Evolutionary conservation across 164 flowering plant genomes (phyloP).

Genomic region (Vitis amurensis): DNA sequence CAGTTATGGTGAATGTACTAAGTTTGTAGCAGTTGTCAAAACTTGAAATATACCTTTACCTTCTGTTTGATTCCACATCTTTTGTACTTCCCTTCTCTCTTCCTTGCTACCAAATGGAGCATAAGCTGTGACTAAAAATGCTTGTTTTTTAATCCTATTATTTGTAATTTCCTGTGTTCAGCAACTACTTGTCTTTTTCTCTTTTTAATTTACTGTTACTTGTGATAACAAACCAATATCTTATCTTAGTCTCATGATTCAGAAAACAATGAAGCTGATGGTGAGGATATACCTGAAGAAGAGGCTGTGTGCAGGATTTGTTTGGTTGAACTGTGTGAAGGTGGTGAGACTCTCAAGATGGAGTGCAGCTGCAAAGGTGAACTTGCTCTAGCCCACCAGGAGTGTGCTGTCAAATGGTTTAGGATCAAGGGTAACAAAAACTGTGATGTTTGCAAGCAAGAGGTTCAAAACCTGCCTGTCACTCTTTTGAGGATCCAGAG

Average conservation of each 20-base stretch:
- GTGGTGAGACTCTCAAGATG: conserved; percentile 86
- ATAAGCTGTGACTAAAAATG: too few relatives aligned
- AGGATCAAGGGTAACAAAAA: conserved; percentile 89
- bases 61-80: too few relatives aligned
- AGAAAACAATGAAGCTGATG: conserved; percentile 56
- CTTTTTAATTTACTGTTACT: background rate
- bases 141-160: too few relatives aligned
- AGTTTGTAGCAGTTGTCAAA: too few relatives aligned
- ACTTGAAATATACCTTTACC: too few relatives aligned
- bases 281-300: conserved; percentile 94
- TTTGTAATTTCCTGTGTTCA: too few relatives aligned
- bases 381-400: conserved; percentile 93
- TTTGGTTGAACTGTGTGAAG: conserved; percentile 81
- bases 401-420: conserved; percentile 98
- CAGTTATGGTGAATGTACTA: background rate
- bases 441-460: conserved; percentile 92
- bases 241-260: conserved; percentile 31
- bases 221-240: conserved; percentile 3
- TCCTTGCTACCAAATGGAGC: too few relatives aligned
- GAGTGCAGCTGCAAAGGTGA: conserved; percentile 99
- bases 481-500: conserved; percentile 78
- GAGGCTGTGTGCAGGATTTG: conserved; percentile 97
- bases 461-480: conserved; percentile 83
- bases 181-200: too few relatives aligned
- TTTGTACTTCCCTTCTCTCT: too few relatives aligned